Conservation (phyloP, 805 yeast genomes). For the Limtongia smithiae region DNA sequence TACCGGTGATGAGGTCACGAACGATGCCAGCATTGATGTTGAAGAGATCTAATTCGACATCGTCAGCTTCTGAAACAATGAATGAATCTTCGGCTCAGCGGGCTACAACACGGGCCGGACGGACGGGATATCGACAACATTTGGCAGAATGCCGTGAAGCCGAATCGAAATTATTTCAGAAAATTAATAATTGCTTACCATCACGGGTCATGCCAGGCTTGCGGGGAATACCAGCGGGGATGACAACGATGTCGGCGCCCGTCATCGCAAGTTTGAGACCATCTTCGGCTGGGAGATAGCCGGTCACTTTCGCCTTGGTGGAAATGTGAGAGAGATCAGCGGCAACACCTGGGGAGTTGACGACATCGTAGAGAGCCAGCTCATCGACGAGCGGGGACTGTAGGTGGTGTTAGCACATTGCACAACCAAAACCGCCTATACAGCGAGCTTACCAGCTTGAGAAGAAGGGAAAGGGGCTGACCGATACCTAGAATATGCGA, state of each 20-base stretch:
- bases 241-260: slow-evolving; percentile 80
- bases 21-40: slow-evolving; percentile 80
- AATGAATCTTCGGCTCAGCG: background rate
- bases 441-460: slow-evolving; percentile 48
- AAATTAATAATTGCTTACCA: slow-evolving; percentile 36
- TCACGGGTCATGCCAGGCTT: slow-evolving; percentile 95
- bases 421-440: background rate
- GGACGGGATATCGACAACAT: background rate
- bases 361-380: slow-evolving; percentile 79
- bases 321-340: slow-evolving; percentile 83
- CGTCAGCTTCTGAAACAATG: background rate
- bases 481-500: slow-evolving; percentile 60
- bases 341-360: slow-evolving; percentile 80
- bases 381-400: slow-evolving; percentile 54
- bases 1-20: slow-evolving; percentile 65
- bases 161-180: background rate
- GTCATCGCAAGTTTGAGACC: slow-evolving; percentile 66
- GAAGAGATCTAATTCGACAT: slow-evolving; percentile 48
- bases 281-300: slow-evolving; percentile 60
- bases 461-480: slow-evolving; percentile 79
- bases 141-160: too few relatives aligned
- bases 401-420: background rate
- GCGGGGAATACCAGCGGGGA: slow-evolving; percentile 91
- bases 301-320: slow-evolving; percentile 57
- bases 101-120: background rate